Evolutionary conservation across 495 filamentous ascomycete genomes (phyloP), one percentile per base, ranked within the genome.

Genomic region (Thozetella sp.): DNA sequence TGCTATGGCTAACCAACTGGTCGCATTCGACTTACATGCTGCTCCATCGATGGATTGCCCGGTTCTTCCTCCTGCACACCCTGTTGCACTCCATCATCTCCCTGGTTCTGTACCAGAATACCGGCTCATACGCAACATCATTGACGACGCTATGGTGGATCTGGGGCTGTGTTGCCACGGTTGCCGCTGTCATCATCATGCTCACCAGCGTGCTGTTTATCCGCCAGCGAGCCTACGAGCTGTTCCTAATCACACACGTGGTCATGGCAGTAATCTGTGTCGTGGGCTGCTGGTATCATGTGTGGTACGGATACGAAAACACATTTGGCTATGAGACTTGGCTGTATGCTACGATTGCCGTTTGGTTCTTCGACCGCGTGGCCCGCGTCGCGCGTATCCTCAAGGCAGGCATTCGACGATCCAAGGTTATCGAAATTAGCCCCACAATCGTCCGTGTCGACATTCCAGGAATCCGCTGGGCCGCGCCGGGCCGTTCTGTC

Each of bases 281-380:
- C 11, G 71, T 73, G 0, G 80, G 74, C 13, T 73, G 68, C 57
- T 81, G 71, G 67, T 76, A 74, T 26, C 81, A 83, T 57, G 51
- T 77, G 24, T 27, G 53, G 1, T 67, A 63, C 30, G 53, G 62
- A 30, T 63, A 61, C 52, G 55, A 56, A 0, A 60, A 37, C 26
- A 59, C 53, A 11, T 70, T 66, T 51, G 71, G 67, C 2, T 81
- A 82, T 54, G 73, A 82, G 57, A 59, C 50, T 15, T 83, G 81
- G 81, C 25, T 85, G 0, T 80, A 77, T 54, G 65, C 66, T 10
- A 69, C 67, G 0, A 63, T 64, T 22, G 79, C 73, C 0, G 67
- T 82, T 1, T 83, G 80, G 80, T 63, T 67, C 48, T 76, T 75
- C 58, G 81, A 84, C 56, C 69, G 79, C 1, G 40, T 78, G 2